Conservation (phyloP, 805 yeast species). For the Yamadazyma laniorum region DNA sequence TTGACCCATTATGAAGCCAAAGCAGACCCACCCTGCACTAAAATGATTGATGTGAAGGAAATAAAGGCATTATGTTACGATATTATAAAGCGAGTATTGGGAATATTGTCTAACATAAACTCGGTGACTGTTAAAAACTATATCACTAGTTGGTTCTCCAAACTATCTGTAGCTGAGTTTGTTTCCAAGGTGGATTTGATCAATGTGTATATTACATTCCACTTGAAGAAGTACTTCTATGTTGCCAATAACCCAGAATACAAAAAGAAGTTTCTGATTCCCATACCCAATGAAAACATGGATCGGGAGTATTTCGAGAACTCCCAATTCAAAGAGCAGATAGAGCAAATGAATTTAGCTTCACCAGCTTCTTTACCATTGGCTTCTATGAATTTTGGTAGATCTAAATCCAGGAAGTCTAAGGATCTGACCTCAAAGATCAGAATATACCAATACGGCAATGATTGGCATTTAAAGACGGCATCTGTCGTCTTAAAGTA, state of each 20-base stretch:
- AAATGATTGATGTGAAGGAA: slow-evolving; percentile 47
- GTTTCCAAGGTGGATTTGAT: slow-evolving; percentile 58
- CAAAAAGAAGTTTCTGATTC: slow-evolving; percentile 9
- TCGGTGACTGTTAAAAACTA: slow-evolving; percentile 35
- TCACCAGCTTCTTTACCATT: slow-evolving; percentile 11
- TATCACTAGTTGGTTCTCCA: slow-evolving; percentile 57
- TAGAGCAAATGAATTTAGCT: slow-evolving; percentile 11
- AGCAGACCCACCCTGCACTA: slow-evolving; percentile 9
- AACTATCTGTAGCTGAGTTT: slow-evolving; percentile 44
- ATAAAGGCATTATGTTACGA: slow-evolving; percentile 62
- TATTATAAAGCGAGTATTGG: slow-evolving; percentile 64
- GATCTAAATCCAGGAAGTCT: slow-evolving; percentile 13
- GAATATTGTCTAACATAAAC: slow-evolving; percentile 57
- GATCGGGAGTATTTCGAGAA: slow-evolving; percentile 23
- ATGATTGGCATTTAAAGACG: slow-evolving; percentile 77
- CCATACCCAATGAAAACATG: background rate
- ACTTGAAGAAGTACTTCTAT: slow-evolving; percentile 55
- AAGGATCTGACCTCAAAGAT: slow-evolving; percentile 32
- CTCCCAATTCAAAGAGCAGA: slow-evolving; percentile 20
- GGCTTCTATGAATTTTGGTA: slow-evolving; percentile 8
- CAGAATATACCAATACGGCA: slow-evolving; percentile 60
- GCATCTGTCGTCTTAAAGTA: slow-evolving; percentile 60
- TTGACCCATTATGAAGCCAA: slow-evolving; percentile 30
- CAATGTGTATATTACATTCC: slow-evolving; percentile 77
- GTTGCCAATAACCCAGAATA: slow-evolving; percentile 28